These are phyloP conservation scores for Blumeria hordei DNA, from an alignment of 2,329 filamentous ascomycete genomes.

Conservation along the genomic window DNA sequence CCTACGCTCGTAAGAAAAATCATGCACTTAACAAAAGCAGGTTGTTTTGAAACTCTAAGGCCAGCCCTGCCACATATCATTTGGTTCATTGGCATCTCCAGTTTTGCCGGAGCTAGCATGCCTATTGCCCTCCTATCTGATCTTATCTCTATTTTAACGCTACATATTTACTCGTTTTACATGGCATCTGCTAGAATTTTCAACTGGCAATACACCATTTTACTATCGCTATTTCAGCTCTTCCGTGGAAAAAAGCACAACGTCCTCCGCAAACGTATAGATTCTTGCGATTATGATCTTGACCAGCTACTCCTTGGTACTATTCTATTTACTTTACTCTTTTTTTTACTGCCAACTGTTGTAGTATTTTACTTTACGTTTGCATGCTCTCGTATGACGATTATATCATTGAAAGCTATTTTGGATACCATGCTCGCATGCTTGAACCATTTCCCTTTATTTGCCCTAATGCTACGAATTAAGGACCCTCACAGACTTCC, in stretches of 20 bases:
- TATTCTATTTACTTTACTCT: constrained; percentile 83
- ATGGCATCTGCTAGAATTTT: constrained; percentile 91
- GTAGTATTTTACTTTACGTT: constrained; percentile 95
- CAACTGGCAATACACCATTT: constrained; percentile 94
- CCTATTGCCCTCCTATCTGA: constrained; percentile 91
- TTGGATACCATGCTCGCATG: constrained; percentile 84
- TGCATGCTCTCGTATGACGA: constrained; percentile 78
- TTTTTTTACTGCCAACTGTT: constrained; percentile 85
- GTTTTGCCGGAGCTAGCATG: constrained; percentile 90
- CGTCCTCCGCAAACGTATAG: constrained; percentile 85
- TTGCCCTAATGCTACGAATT: constrained; percentile 83
- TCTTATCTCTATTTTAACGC: constrained; percentile 66
- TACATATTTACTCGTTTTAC: constrained; percentile 97
- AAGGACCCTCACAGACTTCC: constrained; percentile 83
- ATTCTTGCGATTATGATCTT: constrained; percentile 95
- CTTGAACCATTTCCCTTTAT: constrained; percentile 91
- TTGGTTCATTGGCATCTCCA: constrained; percentile 80
- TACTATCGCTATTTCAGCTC: constrained; percentile 92
- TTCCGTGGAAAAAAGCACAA: constrained; percentile 98
- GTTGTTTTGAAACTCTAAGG: constrained; percentile 51
- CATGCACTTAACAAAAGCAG: constrained; percentile 17
- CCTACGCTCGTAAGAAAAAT: not conserved
- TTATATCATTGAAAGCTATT: constrained; percentile 75
- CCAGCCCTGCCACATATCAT: constrained; percentile 70
- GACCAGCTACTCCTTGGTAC: constrained; percentile 92